Conservation (phyloP, 169 alveolate species). For the Cryptosporidium sp. region DNA sequence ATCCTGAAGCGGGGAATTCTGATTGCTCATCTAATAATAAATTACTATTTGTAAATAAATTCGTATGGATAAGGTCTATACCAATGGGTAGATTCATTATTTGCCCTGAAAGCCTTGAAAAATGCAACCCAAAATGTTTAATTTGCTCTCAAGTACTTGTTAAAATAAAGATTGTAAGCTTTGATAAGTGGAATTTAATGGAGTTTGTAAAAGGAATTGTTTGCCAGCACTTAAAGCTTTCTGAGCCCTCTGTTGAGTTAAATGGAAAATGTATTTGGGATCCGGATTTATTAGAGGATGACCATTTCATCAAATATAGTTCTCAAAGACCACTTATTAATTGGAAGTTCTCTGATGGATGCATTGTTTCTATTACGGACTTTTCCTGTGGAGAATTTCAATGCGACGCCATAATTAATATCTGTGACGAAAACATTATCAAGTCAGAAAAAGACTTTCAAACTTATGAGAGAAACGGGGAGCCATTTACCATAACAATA, state of each 20-base stretch:
- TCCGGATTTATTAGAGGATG: constrained; percentile 37
- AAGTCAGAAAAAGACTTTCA: background rate
- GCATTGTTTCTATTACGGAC: constrained; percentile 49
- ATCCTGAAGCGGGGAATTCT: constrained; percentile 47
- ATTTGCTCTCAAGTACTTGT: constrained; percentile 79
- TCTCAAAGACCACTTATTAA: constrained; percentile 1
- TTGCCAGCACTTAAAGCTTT: constrained; percentile 21
- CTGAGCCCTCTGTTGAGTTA: constrained; percentile 53
- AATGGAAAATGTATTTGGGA: constrained; percentile 74
- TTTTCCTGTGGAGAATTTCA: constrained; percentile 49
- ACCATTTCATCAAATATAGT: constrained; percentile 1
- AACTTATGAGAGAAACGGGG: constrained; percentile 19
- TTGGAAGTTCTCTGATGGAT: constrained; percentile 49
- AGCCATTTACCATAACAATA: background rate
- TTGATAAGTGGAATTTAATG: constrained; percentile 73
- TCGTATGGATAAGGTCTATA: constrained; percentile 75
- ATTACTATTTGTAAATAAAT: constrained; percentile 71
- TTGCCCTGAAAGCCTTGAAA: constrained; percentile 79
- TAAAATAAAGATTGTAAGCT: constrained; percentile 75
- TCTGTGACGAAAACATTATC: background rate
- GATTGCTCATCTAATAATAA: constrained; percentile 58
- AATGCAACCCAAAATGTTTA: constrained; percentile 77
- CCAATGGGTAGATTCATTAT: constrained; percentile 74
- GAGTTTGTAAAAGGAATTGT: constrained; percentile 77
- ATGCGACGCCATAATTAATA: constrained; percentile 47